Evolutionary conservation across 2,329 filamentous ascomycete species (phyloP).

Genomic region (Corinectria fuckeliana): DNA sequence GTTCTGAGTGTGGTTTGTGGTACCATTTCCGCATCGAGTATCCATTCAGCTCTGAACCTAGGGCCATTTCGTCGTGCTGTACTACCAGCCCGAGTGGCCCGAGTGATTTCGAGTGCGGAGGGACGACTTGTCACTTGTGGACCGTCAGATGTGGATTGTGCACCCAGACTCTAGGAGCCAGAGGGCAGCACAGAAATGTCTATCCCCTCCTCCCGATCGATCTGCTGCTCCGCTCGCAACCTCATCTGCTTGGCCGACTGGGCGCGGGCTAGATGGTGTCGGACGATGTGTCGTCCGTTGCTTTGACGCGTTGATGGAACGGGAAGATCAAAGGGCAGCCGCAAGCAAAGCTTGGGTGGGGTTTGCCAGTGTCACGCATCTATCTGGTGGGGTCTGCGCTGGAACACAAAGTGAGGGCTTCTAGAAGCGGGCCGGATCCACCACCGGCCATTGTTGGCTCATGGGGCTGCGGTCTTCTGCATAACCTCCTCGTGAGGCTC

Average conservation of each 20-base stretch:
- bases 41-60: constrained; percentile 8
- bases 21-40: constrained; percentile 19
- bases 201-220: neutral
- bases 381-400: neutral
- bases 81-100: neutral
- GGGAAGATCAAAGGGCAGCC: neutral
- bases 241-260: neutral
- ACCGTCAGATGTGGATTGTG: neutral
- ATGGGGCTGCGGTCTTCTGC: no score
- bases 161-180: neutral
- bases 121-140: neutral
- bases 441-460: neutral
- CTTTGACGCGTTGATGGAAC: neutral
- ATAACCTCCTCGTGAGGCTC: neutral
- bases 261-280: neutral
- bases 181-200: neutral
- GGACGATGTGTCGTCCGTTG: neutral
- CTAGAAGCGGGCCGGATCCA: constrained; percentile 16
- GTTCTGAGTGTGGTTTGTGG: constrained; percentile 21
- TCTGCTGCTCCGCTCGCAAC: neutral
- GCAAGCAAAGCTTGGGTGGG: neutral
- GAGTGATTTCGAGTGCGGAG: neutral
- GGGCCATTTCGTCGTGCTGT: neutral
- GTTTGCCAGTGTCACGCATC: no score
- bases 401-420: constrained; percentile 9